phyloP scores from a whole-genome alignment of 345 rosid species.

The Crucihimalaya himalaica region DNA sequence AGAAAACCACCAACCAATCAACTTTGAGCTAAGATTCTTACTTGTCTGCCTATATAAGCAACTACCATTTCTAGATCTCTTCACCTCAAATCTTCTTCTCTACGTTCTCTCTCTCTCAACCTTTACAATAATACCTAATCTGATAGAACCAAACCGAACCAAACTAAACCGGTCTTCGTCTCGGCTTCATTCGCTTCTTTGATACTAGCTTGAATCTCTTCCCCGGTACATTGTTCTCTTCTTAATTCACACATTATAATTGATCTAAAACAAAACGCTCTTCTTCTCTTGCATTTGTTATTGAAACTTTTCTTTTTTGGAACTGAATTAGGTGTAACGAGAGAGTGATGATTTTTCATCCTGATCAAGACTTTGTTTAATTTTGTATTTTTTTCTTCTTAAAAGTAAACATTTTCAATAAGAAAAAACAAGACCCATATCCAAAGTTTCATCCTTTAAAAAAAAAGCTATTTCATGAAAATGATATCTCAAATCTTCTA shows the following conservation, averaged over 20 bases:
- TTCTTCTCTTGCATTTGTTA: background rate
- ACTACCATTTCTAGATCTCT: background rate
- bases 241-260: conserved; percentile 18
- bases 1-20: conserved; percentile 13
- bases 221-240: conserved; percentile 18
- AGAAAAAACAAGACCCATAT: conserved; percentile 4
- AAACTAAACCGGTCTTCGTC: background rate
- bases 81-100: conserved; percentile 25
- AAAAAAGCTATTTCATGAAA: background rate
- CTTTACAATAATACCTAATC: background rate
- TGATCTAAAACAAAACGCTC: background rate
- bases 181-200: background rate
- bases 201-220: background rate
- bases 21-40: conserved; percentile 25
- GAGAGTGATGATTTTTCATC: background rate
- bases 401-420: background rate
- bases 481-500: background rate
- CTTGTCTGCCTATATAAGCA: conserved; percentile 33
- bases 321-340: background rate
- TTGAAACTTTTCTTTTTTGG: background rate
- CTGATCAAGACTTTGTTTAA: background rate
- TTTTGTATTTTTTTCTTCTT: background rate
- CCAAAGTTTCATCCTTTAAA: background rate
- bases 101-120: background rate
- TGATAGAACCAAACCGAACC: background rate